Percentiles rank a stretch among this genome's conserved stretches.
Evolutionary conservation across 2,329 filamentous ascomycete genomes (phyloP).

Genomic region (Fusarium phyllophilum): DNA sequence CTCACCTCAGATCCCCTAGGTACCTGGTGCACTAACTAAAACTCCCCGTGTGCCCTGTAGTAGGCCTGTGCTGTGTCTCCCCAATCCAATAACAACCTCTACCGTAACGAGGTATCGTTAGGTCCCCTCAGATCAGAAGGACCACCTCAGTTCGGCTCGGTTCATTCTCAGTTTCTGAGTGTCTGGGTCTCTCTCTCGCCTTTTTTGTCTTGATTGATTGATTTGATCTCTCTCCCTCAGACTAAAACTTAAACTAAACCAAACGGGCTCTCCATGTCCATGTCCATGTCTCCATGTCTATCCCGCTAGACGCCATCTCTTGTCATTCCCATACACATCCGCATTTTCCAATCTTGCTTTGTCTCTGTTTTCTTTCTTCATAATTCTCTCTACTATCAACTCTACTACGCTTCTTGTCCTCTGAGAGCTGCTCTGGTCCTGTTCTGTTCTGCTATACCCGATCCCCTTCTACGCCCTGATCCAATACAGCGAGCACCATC

Average conservation of each 20-base stretch:
- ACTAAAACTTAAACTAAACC: conserved; percentile 21
- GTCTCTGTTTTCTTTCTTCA: conserved; percentile 36
- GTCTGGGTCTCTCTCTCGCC: conserved; percentile 8
- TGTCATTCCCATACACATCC: conserved; percentile 37
- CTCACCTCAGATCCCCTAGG: neutral
- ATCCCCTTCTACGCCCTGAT: neutral
- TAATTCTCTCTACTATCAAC: conserved; percentile 33
- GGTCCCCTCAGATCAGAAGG: conserved; percentile 32
- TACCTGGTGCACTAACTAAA: conserved; percentile 32
- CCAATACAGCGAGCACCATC: neutral
- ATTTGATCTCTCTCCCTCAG: conserved; percentile 37
- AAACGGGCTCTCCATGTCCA: conserved; percentile 25
- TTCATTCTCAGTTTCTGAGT: neutral
- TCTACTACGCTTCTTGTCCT: conserved; percentile 8
- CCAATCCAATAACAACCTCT: conserved; percentile 31
- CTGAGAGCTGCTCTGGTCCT: neutral
- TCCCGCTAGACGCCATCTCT: conserved; percentile 26
- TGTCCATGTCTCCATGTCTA: conserved; percentile 15
- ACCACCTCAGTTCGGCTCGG: conserved; percentile 12
- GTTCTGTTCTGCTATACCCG: neutral
- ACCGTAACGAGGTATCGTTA: conserved; percentile 24
- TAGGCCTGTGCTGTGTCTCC: conserved; percentile 31
- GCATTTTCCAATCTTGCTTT: conserved; percentile 34
- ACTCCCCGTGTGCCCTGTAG: conserved; percentile 30
- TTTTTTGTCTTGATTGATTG: conserved; percentile 14